These are phyloP conservation scores for Penicillium bialowiezense DNA, from an alignment of 495 filamentous ascomycete species.

Conservation along the genomic window DNA sequence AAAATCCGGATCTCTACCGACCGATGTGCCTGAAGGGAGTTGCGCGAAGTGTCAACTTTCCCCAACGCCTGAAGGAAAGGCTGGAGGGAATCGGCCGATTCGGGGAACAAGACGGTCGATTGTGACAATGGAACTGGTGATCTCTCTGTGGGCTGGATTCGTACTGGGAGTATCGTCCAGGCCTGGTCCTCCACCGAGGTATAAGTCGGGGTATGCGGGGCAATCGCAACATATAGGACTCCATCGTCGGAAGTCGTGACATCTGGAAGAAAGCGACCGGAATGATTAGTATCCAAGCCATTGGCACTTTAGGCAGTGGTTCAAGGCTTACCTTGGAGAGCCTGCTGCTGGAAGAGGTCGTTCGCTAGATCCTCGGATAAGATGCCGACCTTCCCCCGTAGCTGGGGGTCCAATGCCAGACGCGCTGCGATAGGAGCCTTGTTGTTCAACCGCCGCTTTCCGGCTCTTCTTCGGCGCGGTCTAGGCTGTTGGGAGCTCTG, in stretches of 20 bases:
- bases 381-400: slow-evolving; percentile 84
- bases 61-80: slow-evolving; percentile 65
- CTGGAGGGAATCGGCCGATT: slow-evolving; percentile 73
- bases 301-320: not conserved
- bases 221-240: slow-evolving; percentile 69
- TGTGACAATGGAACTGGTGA: slow-evolving; percentile 73
- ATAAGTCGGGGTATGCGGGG: slow-evolving; percentile 70
- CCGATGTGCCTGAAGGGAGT: slow-evolving; percentile 54
- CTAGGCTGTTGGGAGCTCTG: slow-evolving; percentile 41
- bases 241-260: slow-evolving; percentile 22
- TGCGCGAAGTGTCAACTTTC: slow-evolving; percentile 52
- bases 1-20: slow-evolving; percentile 77
- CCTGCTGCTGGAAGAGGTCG: slow-evolving; percentile 69
- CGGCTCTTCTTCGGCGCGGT: slow-evolving; percentile 33
- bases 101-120: slow-evolving; percentile 80
- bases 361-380: slow-evolving; percentile 81
- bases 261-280: slow-evolving; percentile 4
- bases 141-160: slow-evolving; percentile 61
- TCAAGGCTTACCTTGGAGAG: slow-evolving; percentile 33
- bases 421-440: slow-evolving; percentile 57
- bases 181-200: slow-evolving; percentile 56
- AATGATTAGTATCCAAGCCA: slow-evolving; percentile 3
- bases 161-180: slow-evolving; percentile 87
- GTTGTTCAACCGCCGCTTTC: slow-evolving; percentile 47
- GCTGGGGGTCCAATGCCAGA: slow-evolving; percentile 73